Percentiles rank a stretch among this genome's conserved stretches.
Evolutionary conservation across 768 basidiomycete species (phyloP).

Genomic region (Aureoboletus auriporus): DNA sequence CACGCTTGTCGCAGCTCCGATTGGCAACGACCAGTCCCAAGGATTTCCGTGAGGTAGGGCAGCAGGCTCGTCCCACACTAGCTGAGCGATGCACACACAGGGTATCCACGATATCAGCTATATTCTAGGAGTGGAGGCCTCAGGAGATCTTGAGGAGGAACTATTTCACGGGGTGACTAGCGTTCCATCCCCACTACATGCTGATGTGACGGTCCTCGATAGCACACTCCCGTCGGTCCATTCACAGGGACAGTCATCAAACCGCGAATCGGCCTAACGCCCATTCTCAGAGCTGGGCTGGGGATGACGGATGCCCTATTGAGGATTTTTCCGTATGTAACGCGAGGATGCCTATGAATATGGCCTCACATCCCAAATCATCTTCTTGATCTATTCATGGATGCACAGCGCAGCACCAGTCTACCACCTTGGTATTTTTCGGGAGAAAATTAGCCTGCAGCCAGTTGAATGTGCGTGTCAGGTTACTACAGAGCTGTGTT

Average conservation of each 20-base stretch:
- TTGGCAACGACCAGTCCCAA: slow-evolving; percentile 57
- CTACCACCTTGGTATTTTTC: slow-evolving; percentile 86
- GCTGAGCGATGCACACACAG: slow-evolving; percentile 40
- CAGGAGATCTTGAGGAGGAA: slow-evolving; percentile 59
- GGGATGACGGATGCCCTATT: slow-evolving; percentile 91
- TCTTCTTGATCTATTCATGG: not conserved
- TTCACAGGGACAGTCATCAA: slow-evolving; percentile 78
- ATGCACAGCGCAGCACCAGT: slow-evolving; percentile 65
- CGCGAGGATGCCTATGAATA: not conserved
- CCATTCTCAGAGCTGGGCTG: slow-evolving; percentile 89
- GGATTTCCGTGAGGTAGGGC: slow-evolving; percentile 71
- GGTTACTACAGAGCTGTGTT: not conserved
- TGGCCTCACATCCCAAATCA: not conserved
- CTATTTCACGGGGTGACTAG: slow-evolving; percentile 58
- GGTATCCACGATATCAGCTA: slow-evolving; percentile 72
- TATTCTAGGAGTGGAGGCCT: slow-evolving; percentile 82
- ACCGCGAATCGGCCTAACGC: slow-evolving; percentile 78
- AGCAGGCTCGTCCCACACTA: not conserved
- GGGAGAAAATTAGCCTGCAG: slow-evolving; percentile 82
- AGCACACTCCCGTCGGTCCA: slow-evolving; percentile 76
- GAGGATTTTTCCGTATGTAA: slow-evolving; percentile 75
- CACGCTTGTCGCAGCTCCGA: slow-evolving; percentile 68
- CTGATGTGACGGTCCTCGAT: slow-evolving; percentile 1
- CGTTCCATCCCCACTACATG: slow-evolving; percentile 1
- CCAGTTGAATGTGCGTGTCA: slow-evolving; percentile 80